These are phyloP conservation scores for Setaria italica DNA, from an alignment of 202 grass and related monocot genomes.

Conservation along the genomic window DNA sequence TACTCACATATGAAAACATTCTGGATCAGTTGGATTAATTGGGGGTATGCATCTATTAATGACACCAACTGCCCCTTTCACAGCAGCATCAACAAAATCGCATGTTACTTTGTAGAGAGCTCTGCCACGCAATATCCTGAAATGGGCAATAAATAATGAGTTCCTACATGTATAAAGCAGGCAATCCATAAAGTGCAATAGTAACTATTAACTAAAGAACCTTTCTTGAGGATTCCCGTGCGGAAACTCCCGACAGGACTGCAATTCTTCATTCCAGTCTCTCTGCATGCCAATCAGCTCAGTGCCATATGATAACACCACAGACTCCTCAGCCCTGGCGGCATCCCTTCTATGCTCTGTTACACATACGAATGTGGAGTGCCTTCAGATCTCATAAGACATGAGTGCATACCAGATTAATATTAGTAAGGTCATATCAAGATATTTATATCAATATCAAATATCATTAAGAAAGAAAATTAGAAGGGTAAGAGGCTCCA, in stretches of 20 bases:
- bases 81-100: slow-evolving; percentile 97
- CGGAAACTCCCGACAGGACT: slow-evolving; percentile 97
- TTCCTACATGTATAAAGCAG: slow-evolving; percentile 23
- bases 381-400: slow-evolving; percentile 22
- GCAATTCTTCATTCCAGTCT: slow-evolving; percentile 99
- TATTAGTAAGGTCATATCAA: not conserved
- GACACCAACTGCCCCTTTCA: slow-evolving; percentile 96
- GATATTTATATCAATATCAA: not conserved
- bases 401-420: not conserved
- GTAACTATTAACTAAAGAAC: slow-evolving; percentile 47
- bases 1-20: slow-evolving; percentile 99
- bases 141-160: slow-evolving; percentile 48
- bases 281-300: slow-evolving; percentile 99
- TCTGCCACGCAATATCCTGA: slow-evolving; percentile 93
- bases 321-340: slow-evolving; percentile 86
- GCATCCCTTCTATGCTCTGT: slow-evolving; percentile 90
- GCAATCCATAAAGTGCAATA: slow-evolving; percentile 11
- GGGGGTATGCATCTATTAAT: slow-evolving; percentile 97
- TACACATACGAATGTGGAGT: slow-evolving; percentile 30
- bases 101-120: slow-evolving; percentile 99
- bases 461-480: not conserved
- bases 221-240: slow-evolving; percentile 88
- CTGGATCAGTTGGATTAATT: slow-evolving; percentile 99
- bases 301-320: slow-evolving; percentile 86
- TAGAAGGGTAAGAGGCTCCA: not conserved